Percentiles rank a stretch among this genome's conserved stretches.
phyloP scores from a whole-genome alignment of 176 grass and related monocot genomes.

The Triticum dicoccoides region DNA sequence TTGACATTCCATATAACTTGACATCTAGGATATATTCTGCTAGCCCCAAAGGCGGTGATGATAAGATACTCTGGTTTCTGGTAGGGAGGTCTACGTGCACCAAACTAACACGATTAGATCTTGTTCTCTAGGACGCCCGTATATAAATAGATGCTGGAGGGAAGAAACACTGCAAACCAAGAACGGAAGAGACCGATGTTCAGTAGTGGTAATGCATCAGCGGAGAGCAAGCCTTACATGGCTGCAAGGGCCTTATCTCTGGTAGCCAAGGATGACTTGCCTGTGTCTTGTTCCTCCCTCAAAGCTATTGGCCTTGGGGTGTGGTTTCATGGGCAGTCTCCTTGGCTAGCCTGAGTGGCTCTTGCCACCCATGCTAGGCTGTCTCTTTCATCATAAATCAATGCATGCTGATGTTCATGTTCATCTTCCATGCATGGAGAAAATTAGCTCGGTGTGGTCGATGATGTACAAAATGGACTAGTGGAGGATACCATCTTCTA shows the following conservation, averaged over 20 bases:
- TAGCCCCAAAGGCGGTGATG: not conserved
- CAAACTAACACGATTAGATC: not conserved
- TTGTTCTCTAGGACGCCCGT: not conserved
- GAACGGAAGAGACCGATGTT: not conserved
- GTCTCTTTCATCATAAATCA: not conserved
- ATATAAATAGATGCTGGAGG: not conserved
- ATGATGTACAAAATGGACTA: not conserved
- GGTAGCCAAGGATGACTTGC: constrained; percentile 38
- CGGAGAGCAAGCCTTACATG: not conserved
- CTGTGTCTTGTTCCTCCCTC: not conserved
- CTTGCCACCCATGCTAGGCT: constrained; percentile 27
- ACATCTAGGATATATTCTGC: not conserved
- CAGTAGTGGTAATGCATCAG: not conserved
- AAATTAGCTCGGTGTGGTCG: not conserved
- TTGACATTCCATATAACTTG: not conserved
- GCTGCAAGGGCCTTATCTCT: not conserved
- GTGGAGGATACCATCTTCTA: not conserved
- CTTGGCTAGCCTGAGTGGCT: constrained; percentile 40
- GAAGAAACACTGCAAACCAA: not conserved
- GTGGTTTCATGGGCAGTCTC: constrained; percentile 30
- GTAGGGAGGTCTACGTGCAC: not conserved
- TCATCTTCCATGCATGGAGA: not conserved
- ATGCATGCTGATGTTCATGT: not conserved
- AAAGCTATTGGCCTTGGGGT: not conserved
- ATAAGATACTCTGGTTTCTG: not conserved